Percentiles rank a stretch among this genome's conserved stretches.
These are phyloP conservation scores for Colletotrichum sp. DNA, from an alignment of 2,329 filamentous ascomycete species.

Conservation along the genomic window DNA sequence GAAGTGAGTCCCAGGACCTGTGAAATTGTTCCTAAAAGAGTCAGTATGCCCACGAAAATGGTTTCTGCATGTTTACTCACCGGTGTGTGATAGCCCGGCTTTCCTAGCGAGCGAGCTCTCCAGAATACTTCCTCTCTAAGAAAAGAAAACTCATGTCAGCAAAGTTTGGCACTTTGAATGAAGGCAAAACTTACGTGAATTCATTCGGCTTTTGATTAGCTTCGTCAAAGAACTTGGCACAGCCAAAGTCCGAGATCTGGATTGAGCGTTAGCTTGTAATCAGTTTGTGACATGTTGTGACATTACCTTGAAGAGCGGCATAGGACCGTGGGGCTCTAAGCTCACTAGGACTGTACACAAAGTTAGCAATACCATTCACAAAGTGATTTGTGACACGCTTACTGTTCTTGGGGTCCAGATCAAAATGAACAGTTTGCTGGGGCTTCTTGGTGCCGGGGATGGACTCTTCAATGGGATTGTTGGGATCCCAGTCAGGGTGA, in stretches of 20 bases:
- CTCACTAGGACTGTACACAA: background rate
- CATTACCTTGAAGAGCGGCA: conserved; percentile 17
- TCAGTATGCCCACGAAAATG: background rate
- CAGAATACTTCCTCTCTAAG: conserved; percentile 8
- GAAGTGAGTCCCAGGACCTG: conserved; percentile 16
- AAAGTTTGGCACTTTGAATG: background rate
- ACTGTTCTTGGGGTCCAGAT: conserved; percentile 32
- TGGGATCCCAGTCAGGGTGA: background rate
- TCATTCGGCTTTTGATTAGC: background rate
- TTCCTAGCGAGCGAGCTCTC: conserved; percentile 5
- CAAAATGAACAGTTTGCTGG: conserved; percentile 16
- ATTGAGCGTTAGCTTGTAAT: background rate
- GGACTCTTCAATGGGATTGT: background rate
- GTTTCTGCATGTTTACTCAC: background rate
- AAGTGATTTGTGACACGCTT: background rate
- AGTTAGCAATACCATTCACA: background rate
- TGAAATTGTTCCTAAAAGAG: conserved; percentile 22
- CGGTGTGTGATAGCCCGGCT: background rate
- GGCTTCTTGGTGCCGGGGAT: background rate
- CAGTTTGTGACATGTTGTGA: background rate
- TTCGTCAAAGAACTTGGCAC: conserved; percentile 1
- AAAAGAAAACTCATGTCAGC: background rate
- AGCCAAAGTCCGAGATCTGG: conserved; percentile 16
- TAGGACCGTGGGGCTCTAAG: background rate
- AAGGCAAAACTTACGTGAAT: background rate